Base-by-base conservation (phyloP, 768 basidiomycete species). In the Calocybe cyanea region DNA sequence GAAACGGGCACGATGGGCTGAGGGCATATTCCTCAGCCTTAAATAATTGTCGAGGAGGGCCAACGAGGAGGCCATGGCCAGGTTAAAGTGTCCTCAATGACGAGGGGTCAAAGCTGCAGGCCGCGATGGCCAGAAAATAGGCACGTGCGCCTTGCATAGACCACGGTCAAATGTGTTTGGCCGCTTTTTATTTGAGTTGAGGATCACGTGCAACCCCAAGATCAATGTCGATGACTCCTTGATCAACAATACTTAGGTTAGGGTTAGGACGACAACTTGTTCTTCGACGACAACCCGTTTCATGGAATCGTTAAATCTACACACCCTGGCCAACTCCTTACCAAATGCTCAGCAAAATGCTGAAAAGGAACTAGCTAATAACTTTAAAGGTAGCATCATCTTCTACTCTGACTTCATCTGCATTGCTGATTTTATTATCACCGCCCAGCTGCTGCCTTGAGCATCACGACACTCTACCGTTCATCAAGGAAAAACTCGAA, bases 401-500 rank as follows among this genome's bases (percentile, higher is more conserved):
- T 13, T 25, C 19, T 35, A 11, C 18, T 17, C 32, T 32, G 34
- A 43, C 51, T 52, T 50, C 35, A 51, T 58, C 56, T 63, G 60
- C 11, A 40, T 54, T 44, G 40, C 38, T 46, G 11, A 28, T 52
- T 50, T 39, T 41, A 35, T 46, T 23, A 51, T 40, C 38, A 30
- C 39, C 14, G 34, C 34, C 50, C 55, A 92, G 88, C 85, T 48
- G 88, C 88, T 51, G 89, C 88, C 1, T 69, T 90, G 41, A 87
- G 86, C 63, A 85, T 92, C 52, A 90, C 88, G 19, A 90, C 87
- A 0, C 76, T 92, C 28, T 92, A 89, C 63, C 80, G 86, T 53
- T 87, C 87, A 3, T 88, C 88, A 1, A 66, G 84, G 40, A 76
- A 81, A 58, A 81, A 83, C 10, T 85, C 87, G 4, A 89, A 90